Conservation (phyloP, 345 rosid species). For the Sonneratia alba region DNA sequence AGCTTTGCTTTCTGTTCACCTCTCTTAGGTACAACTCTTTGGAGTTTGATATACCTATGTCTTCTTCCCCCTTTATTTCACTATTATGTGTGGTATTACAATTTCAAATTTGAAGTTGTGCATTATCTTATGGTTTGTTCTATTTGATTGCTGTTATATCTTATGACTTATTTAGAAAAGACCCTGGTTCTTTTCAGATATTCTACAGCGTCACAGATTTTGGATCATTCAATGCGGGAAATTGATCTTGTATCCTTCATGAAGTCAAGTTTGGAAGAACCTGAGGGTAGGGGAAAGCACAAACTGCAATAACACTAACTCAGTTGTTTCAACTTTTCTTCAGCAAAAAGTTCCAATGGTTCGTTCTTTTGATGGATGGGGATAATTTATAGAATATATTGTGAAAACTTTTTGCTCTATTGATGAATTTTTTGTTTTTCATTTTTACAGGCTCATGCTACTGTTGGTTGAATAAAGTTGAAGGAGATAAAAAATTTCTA, state of each 20-base stretch:
- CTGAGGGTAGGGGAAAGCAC: constrained; percentile 39
- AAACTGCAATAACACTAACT: not conserved
- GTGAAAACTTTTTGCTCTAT: not conserved
- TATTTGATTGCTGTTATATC: constrained; percentile 5
- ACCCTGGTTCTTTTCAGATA: constrained; percentile 38
- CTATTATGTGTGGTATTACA: not conserved
- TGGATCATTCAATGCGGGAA: constrained; percentile 23
- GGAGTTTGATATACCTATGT: not conserved
- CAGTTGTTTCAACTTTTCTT: not conserved
- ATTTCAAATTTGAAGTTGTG: not conserved
- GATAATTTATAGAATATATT: not conserved
- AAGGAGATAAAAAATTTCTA: constrained; percentile 26
- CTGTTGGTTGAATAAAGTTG: constrained; percentile 63
- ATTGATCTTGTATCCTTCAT: constrained; percentile 37
- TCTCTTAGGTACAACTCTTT: not conserved
- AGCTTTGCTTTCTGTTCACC: not conserved
- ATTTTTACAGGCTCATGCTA: constrained; percentile 45
- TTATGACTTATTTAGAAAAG: constrained; percentile 29
- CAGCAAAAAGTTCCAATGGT: not conserved
- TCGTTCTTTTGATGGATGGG: not conserved
- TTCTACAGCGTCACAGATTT: constrained; percentile 33
- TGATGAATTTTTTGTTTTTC: not conserved
- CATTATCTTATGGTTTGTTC: not conserved
- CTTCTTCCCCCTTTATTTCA: not conserved
- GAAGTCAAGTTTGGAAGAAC: constrained; percentile 32